Evolutionary conservation across 164 flowering plant species (phyloP).

Genomic region (Macadamia tetraphylla): DNA sequence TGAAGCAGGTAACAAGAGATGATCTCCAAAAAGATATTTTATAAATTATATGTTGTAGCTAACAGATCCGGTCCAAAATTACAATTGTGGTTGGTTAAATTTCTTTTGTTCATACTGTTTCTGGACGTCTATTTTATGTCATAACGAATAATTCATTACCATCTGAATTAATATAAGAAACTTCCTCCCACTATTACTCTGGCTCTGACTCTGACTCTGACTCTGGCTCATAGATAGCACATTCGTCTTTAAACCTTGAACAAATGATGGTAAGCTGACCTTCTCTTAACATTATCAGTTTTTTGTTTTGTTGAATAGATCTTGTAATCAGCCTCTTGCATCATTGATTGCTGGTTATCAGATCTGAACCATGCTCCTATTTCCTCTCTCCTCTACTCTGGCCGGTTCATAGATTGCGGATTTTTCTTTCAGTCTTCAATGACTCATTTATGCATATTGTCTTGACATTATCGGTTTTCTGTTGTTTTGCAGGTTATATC

Average conservation of each 20-base stretch:
- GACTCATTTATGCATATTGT: no score
- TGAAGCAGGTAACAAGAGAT: conserved; percentile 9
- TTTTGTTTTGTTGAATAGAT: neutral
- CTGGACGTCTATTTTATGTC: neutral
- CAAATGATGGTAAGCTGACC: no score
- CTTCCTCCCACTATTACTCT: no score
- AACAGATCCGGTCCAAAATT: neutral
- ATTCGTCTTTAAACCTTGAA: no score
- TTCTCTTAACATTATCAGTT: neutral
- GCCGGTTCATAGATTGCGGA: neutral
- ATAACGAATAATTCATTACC: neutral
- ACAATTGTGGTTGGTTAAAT: neutral
- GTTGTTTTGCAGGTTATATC: no score
- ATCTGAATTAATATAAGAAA: no score
- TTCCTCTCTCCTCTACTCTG: neutral
- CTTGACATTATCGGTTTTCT: no score
- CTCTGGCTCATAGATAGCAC: no score
- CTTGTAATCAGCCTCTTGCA: neutral
- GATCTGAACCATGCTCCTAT: neutral
- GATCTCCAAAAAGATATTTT: neutral
- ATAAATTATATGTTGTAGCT: neutral
- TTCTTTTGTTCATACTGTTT: neutral
- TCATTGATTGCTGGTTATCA: neutral
- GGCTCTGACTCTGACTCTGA: no score
- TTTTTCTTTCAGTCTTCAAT: neutral